These are phyloP conservation scores for Chaetomium sp. DNA, from an alignment of 2,329 filamentous ascomycete species.

Conservation along the genomic window DNA sequence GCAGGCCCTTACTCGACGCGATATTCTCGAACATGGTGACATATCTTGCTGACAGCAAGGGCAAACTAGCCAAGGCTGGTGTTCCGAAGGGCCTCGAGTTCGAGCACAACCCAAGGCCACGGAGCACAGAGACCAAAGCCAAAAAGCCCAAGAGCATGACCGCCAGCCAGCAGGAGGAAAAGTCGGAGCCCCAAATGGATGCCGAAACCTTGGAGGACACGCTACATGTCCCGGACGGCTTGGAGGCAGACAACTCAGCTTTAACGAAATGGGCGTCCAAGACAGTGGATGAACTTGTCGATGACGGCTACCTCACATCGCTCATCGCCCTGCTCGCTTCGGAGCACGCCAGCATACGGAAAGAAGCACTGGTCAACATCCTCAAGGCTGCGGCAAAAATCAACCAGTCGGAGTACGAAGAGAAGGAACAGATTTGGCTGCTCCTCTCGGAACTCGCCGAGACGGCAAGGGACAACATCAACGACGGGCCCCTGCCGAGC, in stretches of 20 bases:
- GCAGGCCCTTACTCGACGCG: constrained; percentile 47
- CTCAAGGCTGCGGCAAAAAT: constrained; percentile 65
- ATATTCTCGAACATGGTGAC: constrained; percentile 48
- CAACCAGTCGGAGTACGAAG: constrained; percentile 70
- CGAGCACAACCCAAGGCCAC: constrained; percentile 24
- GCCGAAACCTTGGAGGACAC: constrained; percentile 53
- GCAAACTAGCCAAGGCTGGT: constrained; percentile 26
- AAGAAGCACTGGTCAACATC: constrained; percentile 72
- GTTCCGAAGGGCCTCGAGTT: constrained; percentile 25
- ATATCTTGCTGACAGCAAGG: constrained; percentile 43
- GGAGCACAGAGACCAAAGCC: not conserved
- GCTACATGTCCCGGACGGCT: constrained; percentile 52
- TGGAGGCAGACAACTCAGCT: constrained; percentile 54
- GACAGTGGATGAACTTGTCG: constrained; percentile 74
- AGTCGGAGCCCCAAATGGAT: constrained; percentile 34
- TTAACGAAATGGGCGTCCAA: constrained; percentile 72
- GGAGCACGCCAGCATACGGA: constrained; percentile 71
- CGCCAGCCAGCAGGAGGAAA: not conserved
- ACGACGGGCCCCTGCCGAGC: constrained; percentile 65
- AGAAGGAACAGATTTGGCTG: constrained; percentile 77
- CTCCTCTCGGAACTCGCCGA: constrained; percentile 79
- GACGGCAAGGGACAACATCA: constrained; percentile 61
- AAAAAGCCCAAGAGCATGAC: not conserved
- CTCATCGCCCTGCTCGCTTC: constrained; percentile 78
- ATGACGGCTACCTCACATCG: constrained; percentile 71